Percentiles rank a stretch among this genome's conserved stretches.
phyloP scores from a whole-genome alignment of 83 land plant genomes.

The Diphasiastrum complanatum region DNA sequence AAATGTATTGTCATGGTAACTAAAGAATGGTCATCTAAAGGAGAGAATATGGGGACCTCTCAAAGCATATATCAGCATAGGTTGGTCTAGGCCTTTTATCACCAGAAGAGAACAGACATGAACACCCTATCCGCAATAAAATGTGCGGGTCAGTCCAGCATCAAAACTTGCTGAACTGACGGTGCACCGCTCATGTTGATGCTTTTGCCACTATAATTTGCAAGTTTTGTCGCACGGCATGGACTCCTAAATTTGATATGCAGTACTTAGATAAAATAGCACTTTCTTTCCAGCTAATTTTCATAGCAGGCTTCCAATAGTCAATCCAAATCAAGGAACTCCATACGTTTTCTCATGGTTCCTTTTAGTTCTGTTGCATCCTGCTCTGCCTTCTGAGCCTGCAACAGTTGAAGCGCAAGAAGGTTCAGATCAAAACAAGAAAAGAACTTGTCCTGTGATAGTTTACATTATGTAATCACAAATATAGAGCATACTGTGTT shows the following conservation, averaged over 20 bases:
- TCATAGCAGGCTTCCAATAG: neutral
- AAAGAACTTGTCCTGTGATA: too few species aligned
- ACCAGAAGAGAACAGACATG: neutral
- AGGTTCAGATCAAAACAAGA: too few species aligned
- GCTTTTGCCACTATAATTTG: constrained; percentile 1
- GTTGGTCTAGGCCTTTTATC: neutral
- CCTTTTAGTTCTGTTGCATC: constrained; percentile 93
- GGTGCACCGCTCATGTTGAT: constrained; percentile 17
- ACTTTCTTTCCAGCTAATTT: too few species aligned
- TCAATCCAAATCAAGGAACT: constrained; percentile 95
- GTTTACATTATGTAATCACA: too few species aligned
- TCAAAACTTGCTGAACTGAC: constrained; percentile 36
- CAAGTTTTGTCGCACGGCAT: neutral
- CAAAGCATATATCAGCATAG: too few species aligned
- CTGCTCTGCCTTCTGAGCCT: constrained; percentile 96
- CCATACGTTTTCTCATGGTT: constrained; percentile 95
- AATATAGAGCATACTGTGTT: too few species aligned
- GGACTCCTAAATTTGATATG: neutral
- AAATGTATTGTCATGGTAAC: too few species aligned
- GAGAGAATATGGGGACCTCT: too few species aligned
- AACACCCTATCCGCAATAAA: constrained; percentile 28
- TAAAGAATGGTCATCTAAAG: too few species aligned
- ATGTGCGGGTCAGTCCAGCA: constrained; percentile 37
- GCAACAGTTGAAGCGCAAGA: too few species aligned
- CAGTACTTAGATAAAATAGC: too few species aligned